Evolutionary conservation across 257 asterid species (phyloP).

Genomic region (Datura wrightii): DNA sequence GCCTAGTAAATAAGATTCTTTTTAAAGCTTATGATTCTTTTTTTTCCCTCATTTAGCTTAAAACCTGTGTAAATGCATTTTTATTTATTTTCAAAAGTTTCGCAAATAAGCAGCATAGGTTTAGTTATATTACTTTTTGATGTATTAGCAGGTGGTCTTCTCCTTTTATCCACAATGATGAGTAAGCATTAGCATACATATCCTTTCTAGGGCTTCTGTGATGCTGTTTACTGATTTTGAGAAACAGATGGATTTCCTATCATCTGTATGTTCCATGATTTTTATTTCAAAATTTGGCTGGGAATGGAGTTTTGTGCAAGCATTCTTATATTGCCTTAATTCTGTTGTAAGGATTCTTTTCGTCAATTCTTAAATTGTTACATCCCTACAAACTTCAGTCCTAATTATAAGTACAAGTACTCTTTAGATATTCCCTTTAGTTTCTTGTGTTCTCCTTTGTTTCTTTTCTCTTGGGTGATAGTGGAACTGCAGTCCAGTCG

Average conservation of each 20-base stretch:
- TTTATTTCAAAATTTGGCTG: background rate
- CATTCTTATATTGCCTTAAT: background rate
- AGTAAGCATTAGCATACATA: background rate
- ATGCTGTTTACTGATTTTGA: constrained; percentile 2
- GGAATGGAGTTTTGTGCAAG: background rate
- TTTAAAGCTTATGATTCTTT: background rate
- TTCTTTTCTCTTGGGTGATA: background rate
- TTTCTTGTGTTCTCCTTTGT: background rate
- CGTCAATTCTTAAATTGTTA: background rate
- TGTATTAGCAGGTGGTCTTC: background rate
- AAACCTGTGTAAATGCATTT: background rate
- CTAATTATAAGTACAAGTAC: background rate
- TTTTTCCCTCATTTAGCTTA: background rate
- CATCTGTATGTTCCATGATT: background rate
- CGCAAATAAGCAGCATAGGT: background rate
- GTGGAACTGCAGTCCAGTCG: background rate
- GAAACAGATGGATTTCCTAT: background rate
- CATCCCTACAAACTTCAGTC: background rate
- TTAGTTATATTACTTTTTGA: background rate
- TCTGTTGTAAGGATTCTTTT: background rate
- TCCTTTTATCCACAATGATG: background rate
- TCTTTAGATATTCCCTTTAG: background rate
- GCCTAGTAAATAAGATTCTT: background rate
- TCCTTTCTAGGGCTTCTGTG: constrained; percentile 23
- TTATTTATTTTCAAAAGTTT: background rate